phyloP scores from a whole-genome alignment of 805 yeast species.

The Torulaspora delbrueckii region DNA sequence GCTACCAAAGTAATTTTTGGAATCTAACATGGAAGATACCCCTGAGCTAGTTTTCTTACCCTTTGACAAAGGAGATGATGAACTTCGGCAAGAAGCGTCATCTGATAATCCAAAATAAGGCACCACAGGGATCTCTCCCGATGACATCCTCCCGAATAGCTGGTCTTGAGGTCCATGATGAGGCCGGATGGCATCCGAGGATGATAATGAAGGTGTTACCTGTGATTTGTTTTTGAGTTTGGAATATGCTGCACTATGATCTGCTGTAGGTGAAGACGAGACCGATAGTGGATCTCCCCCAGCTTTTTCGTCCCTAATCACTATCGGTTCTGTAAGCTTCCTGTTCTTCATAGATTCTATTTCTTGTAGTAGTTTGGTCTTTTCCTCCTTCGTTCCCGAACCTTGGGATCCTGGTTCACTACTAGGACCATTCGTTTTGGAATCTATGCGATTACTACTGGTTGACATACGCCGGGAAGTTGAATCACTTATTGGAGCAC shows the following conservation, averaged over 20 bases:
- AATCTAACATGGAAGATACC: constrained; percentile 3
- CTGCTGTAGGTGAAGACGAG: neutral
- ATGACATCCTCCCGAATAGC: neutral
- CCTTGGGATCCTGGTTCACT: neutral
- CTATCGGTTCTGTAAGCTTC: constrained; percentile 5
- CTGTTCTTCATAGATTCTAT: constrained; percentile 9
- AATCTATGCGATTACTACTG: neutral
- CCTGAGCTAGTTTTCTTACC: constrained; percentile 4
- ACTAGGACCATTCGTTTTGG: neutral
- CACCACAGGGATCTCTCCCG: neutral
- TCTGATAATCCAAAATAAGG: constrained; percentile 1
- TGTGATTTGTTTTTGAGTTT: neutral
- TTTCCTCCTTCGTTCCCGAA: constrained; percentile 1
- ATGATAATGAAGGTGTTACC: neutral
- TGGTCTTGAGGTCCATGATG: neutral
- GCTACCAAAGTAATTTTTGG: constrained; percentile 8
- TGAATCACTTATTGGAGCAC: neutral
- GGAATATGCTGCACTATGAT: neutral
- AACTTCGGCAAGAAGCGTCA: neutral
- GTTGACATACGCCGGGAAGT: neutral
- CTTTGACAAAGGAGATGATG: constrained; percentile 6
- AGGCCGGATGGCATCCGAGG: neutral
- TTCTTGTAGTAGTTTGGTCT: constrained; percentile 5
- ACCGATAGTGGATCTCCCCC: neutral
- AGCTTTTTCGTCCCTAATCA: constrained; percentile 3